Evolutionary conservation across 192 early-diverging fungal genomes (phyloP), one percentile per base, ranked within the genome.

Genomic region (Oehlia diaphana): DNA sequence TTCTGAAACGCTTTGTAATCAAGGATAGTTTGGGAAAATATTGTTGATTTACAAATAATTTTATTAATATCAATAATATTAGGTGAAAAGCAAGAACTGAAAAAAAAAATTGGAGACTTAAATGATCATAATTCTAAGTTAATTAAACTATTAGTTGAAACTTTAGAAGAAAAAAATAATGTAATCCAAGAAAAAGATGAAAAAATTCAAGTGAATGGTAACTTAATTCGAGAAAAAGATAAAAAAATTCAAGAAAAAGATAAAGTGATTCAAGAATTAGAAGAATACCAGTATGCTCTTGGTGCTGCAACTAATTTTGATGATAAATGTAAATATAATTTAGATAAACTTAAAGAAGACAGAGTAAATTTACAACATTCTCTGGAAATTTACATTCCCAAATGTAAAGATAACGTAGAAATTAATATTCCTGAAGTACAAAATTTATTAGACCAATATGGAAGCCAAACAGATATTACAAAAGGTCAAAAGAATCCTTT

Each of bases 201-300:
- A 8, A 0, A 8, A 42, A 42, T 42, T 42, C 7, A 42, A 7
- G 6, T 0, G 8, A 39, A 6, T 2, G 7, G 8, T 39, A 39
- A 39, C 12, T 0, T 12, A 47, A 47, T 12, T 12, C 44, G 10
- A 47, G 44, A 39, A 39, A 6, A 39, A 5, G 10, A 47, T 12
- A 12, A 10, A 10, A 47, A 12, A 71, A 37, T 71, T 19, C 23
- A 64, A 64, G 26, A 10, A 64, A 64, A 47, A 3, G n/a, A n/a
- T 7, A 42, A 42, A 7, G 7, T 9, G 39, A 73, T 63, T 58
- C 2, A 63, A 8, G n/a, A 77, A 8, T 33, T 53, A 33, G 49
- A 77, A 6, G 9, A 31, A 47, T 78, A 68, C 21, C 63, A 78
- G 50, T 66, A 37, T 26, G 65, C 65, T 50, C 76, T 77, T 47